Conservation (phyloP, 352 stramenopile genomes). For the Pythium pyrilobum region DNA sequence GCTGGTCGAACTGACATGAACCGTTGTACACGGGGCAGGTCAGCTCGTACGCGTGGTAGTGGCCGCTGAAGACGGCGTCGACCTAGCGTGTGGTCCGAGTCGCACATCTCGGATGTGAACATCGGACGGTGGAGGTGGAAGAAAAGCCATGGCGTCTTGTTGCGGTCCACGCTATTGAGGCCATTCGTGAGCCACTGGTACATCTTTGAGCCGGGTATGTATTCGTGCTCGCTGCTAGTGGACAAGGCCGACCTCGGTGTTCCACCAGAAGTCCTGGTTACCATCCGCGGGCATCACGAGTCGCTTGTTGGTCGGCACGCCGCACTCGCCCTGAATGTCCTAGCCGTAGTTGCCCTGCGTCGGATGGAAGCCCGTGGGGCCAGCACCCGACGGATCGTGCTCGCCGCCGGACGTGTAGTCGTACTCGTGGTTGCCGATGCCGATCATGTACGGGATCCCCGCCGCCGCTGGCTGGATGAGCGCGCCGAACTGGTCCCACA, state of each 20-base stretch:
- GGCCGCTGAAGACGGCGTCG: conserved; percentile 24
- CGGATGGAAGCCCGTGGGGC: neutral
- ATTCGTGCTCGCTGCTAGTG: conserved; percentile 23
- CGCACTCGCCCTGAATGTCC: conserved; percentile 52
- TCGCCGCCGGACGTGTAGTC: conserved; percentile 1
- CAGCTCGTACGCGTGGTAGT: conserved; percentile 32
- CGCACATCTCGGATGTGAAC: conserved; percentile 22
- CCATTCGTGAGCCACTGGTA: conserved; percentile 20
- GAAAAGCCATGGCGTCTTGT: conserved; percentile 27
- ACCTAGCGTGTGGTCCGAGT: conserved; percentile 19
- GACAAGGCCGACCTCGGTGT: conserved; percentile 8
- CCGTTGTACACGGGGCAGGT: conserved; percentile 24
- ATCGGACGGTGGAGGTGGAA: conserved; percentile 26
- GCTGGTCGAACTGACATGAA: conserved; percentile 16
- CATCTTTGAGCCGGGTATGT: conserved; percentile 6
- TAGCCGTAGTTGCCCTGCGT: neutral
- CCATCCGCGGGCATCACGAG: conserved; percentile 36
- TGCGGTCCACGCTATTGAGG: conserved; percentile 26
- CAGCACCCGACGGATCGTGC: conserved; percentile 2
- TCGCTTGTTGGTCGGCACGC: conserved; percentile 40
- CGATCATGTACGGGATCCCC: conserved; percentile 57
- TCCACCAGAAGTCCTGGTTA: conserved; percentile 22
- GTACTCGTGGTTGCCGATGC: conserved; percentile 22
- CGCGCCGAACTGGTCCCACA: conserved; percentile 64
- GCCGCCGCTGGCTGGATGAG: conserved; percentile 56